Percentiles rank a stretch among this genome's conserved stretches.
Evolutionary conservation across 768 basidiomycete species (phyloP).

Genomic region (Naganishia vaughanmartiniae): DNA sequence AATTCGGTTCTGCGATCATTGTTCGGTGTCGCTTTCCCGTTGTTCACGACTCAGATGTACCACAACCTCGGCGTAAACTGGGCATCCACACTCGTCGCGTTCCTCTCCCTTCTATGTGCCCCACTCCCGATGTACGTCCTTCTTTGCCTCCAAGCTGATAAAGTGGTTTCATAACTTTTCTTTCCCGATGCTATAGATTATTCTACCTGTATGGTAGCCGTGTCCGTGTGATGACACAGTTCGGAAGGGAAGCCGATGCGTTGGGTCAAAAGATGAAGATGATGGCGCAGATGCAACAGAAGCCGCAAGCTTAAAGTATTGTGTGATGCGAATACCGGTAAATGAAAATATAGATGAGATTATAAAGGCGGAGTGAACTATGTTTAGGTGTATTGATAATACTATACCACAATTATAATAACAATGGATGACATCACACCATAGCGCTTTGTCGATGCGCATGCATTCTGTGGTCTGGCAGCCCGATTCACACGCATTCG

Average conservation of each 20-base stretch:
- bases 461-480: not conserved
- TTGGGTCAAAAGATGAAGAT: constrained; percentile 34
- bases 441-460: not conserved
- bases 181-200: constrained; percentile 17
- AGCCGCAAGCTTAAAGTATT: not conserved
- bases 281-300: constrained; percentile 25
- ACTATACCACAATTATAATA: not conserved
- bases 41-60: constrained; percentile 49
- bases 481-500: too few species aligned
- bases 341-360: not conserved
- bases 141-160: not conserved
- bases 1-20: constrained; percentile 66
- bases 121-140: constrained; percentile 39
- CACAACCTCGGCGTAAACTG: constrained; percentile 49
- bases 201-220: constrained; percentile 37
- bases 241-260: constrained; percentile 37
- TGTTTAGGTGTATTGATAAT: constrained; percentile 13
- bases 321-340: too few species aligned
- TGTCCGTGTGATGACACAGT: constrained; percentile 34
- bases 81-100: constrained; percentile 40
- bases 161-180: not conserved
- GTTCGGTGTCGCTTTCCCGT: constrained; percentile 56
- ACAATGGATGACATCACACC: not conserved
- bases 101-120: constrained; percentile 38
- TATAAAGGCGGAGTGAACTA: not conserved